Evolutionary conservation across 1,284 basidiomycete genomes (phyloP).

Genomic region (Irpex sp.): DNA sequence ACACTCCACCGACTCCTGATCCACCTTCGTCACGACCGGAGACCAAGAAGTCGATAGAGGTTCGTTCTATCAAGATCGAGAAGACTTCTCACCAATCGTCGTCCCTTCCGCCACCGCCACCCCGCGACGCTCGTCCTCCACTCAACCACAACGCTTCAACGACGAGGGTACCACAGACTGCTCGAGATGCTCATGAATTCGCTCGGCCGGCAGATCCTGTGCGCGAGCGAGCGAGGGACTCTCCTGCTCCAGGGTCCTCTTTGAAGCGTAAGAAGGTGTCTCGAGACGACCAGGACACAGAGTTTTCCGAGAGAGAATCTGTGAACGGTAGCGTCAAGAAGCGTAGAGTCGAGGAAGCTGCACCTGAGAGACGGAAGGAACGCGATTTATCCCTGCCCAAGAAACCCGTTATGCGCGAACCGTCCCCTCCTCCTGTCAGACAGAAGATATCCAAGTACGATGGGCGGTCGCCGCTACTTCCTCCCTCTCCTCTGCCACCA

Average conservation of each 20-base stretch:
- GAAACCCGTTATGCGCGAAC: constrained; percentile 26
- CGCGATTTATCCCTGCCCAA: constrained; percentile 29
- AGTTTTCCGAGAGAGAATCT: constrained; percentile 22
- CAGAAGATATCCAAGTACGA: constrained; percentile 30
- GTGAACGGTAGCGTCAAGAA: constrained; percentile 18
- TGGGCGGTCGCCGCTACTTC: constrained; percentile 26
- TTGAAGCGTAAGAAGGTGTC: constrained; percentile 11
- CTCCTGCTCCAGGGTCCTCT: constrained; percentile 8
- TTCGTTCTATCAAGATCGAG: neutral
- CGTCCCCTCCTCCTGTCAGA: constrained; percentile 19
- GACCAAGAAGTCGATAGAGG: constrained; percentile 18
- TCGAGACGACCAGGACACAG: constrained; percentile 18
- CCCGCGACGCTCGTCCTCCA: constrained; percentile 21
- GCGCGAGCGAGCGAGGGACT: constrained; percentile 17
- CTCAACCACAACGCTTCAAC: constrained; percentile 14
- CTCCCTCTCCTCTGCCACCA: constrained; percentile 17
- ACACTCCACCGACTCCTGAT: constrained; percentile 18
- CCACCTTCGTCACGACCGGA: constrained; percentile 14
- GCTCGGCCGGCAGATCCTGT: constrained; percentile 20
- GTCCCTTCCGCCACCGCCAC: constrained; percentile 23
- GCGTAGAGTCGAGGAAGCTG: constrained; percentile 26
- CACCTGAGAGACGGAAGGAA: constrained; percentile 14
- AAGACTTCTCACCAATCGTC: constrained; percentile 17
- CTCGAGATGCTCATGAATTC: constrained; percentile 10
- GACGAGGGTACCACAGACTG: constrained; percentile 18